Evolutionary conservation across 345 rosid genomes (phyloP).

Genomic region (Citrus cavaleriei): DNA sequence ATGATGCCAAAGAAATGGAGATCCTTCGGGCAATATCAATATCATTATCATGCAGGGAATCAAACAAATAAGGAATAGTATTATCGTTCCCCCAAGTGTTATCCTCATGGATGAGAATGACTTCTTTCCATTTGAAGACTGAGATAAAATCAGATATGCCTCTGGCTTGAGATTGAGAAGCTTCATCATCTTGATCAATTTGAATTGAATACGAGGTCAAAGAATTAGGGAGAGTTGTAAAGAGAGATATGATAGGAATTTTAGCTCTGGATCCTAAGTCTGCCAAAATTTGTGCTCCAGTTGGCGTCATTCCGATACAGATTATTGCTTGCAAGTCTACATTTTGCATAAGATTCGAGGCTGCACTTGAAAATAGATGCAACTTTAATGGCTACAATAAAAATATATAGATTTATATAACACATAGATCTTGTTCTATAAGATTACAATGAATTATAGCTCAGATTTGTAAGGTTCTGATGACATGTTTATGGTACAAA

Average conservation of each 20-base stretch:
- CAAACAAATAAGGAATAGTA: not conserved
- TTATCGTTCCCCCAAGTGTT: not conserved
- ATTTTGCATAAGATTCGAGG: not conserved
- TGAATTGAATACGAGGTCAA: constrained; percentile 17
- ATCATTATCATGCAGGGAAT: constrained; percentile 1
- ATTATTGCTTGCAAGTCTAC: not conserved
- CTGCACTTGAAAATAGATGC: not conserved
- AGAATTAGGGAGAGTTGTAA: not conserved
- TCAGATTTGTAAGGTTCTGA: too few species aligned
- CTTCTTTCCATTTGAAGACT: constrained; percentile 27
- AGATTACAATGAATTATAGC: too few species aligned
- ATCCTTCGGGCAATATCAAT: constrained; percentile 5
- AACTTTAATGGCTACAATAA: too few species aligned
- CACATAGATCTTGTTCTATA: too few species aligned
- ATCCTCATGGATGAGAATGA: constrained; percentile 28
- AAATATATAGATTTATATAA: too few species aligned
- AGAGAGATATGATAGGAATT: constrained; percentile 18
- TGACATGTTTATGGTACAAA: too few species aligned
- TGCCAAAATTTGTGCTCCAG: not conserved
- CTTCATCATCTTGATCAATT: constrained; percentile 18
- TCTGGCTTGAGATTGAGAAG: constrained; percentile 17
- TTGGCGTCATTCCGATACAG: not conserved
- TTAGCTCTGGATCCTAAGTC: constrained; percentile 22
- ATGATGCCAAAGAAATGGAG: constrained; percentile 9
- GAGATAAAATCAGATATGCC: constrained; percentile 22